Percentiles rank a stretch among this genome's conserved stretches.
Conservation (phyloP, 257 asterid genomes). For the Solanum sejunctum region DNA sequence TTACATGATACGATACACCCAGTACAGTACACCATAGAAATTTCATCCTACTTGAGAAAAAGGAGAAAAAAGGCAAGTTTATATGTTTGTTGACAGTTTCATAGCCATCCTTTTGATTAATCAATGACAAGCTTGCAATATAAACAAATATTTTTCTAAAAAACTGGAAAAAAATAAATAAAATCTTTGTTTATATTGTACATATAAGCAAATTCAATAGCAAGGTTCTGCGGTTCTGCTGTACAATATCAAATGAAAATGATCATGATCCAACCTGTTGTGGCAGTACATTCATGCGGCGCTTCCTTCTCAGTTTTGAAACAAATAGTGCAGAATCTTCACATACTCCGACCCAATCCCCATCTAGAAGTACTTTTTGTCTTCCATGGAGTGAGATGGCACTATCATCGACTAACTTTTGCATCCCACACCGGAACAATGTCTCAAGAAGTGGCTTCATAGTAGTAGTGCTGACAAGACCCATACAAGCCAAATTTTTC, state of each 20-base stretch:
- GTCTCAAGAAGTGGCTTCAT: slow-evolving; percentile 33
- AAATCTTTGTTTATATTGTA: too few species aligned
- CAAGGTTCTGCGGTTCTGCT: not conserved
- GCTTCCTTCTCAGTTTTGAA: slow-evolving; percentile 51
- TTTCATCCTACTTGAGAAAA: not conserved
- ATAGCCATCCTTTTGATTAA: not conserved
- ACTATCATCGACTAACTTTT: slow-evolving; percentile 41
- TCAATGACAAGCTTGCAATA: not conserved
- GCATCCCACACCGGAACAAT: slow-evolving; percentile 65
- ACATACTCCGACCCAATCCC: slow-evolving; percentile 84
- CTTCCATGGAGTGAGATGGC: slow-evolving; percentile 29
- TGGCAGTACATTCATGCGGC: slow-evolving; percentile 55
- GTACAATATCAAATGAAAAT: slow-evolving; percentile 9
- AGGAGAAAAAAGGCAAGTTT: not conserved
- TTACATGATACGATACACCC: too few species aligned
- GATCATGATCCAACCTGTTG: slow-evolving; percentile 44
- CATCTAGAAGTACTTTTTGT: slow-evolving; percentile 68
- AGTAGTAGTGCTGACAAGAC: slow-evolving; percentile 58
- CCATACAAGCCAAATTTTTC: slow-evolving; percentile 80
- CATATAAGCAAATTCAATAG: not conserved
- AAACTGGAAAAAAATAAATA: too few species aligned
- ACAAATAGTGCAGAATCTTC: slow-evolving; percentile 60
- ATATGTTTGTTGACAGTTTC: not conserved
- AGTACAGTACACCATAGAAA: not conserved
- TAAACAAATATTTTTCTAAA: not conserved